Conservation (phyloP, 192 early-diverging fungal genomes). For the Coemansia sp. region DNA sequence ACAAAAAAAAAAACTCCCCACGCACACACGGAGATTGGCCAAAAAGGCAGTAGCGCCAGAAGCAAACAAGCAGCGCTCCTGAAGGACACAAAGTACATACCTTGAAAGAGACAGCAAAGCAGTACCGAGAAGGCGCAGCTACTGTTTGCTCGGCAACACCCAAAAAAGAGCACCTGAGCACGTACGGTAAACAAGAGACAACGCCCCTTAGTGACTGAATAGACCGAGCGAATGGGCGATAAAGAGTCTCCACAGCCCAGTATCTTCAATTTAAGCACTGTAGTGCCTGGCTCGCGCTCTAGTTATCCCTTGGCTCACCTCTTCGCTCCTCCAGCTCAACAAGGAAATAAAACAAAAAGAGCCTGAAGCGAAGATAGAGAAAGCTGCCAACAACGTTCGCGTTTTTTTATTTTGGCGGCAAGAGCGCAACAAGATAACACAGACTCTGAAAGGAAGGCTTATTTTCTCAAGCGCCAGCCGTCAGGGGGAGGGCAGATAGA, state of each 20-base stretch:
- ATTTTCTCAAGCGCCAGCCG: neutral
- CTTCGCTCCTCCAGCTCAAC: neutral
- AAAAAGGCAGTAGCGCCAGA: constrained; percentile 1
- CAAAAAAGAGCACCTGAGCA: neutral
- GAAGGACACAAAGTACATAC: neutral
- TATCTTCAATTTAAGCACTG: neutral
- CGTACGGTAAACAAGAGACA: neutral
- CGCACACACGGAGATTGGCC: neutral
- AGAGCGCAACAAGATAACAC: neutral
- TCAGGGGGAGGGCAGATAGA: neutral
- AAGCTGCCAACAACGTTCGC: neutral
- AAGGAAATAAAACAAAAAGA: neutral
- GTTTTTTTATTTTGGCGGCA: neutral
- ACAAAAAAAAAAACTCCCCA: constrained; percentile 5
- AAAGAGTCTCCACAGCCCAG: neutral
- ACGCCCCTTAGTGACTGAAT: neutral
- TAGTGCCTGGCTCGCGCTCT: neutral
- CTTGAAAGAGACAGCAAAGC: neutral
- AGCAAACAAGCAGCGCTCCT: neutral
- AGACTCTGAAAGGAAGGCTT: neutral
- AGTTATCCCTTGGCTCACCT: neutral
- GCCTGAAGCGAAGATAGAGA: neutral
- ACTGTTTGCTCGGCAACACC: constrained; percentile 1
- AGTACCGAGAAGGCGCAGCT: neutral
- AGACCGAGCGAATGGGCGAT: neutral